Percentiles rank a stretch among this genome's conserved stretches.
These are phyloP conservation scores for Cyberlindnera samutprakarnensis DNA, from an alignment of 805 yeast genomes.

Conservation along the genomic window DNA sequence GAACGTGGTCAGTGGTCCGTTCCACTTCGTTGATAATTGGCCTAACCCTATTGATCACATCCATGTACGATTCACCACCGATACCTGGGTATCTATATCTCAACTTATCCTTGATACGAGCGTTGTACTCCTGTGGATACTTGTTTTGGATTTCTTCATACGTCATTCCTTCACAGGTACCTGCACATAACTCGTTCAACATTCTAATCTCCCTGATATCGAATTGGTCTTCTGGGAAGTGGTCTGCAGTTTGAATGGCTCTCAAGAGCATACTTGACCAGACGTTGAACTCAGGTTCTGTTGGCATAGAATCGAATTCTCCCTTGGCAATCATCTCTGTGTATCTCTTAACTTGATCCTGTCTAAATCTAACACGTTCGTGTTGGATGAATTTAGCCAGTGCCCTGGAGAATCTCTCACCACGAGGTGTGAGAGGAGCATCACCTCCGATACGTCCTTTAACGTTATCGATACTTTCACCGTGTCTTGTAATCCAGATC, in stretches of 20 bases:
- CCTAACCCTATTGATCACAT: constrained; percentile 82
- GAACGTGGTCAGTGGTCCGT: constrained; percentile 78
- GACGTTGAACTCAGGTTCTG: constrained; percentile 75
- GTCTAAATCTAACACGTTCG: constrained; percentile 64
- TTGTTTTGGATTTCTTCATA: constrained; percentile 72
- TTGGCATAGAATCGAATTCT: constrained; percentile 33
- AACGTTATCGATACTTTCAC: constrained; percentile 84
- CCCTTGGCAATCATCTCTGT: constrained; percentile 27
- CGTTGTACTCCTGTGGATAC: constrained; percentile 72
- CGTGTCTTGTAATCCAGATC: constrained; percentile 93
- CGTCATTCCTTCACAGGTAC: constrained; percentile 88
- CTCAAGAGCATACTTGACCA: constrained; percentile 89
- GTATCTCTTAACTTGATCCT: constrained; percentile 48
- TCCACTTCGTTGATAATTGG: constrained; percentile 92
- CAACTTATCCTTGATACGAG: constrained; percentile 71
- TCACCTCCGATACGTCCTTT: constrained; percentile 90
- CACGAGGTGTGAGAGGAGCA: constrained; percentile 72
- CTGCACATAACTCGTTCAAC: constrained; percentile 92
- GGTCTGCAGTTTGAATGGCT: constrained; percentile 68
- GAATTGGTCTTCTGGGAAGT: constrained; percentile 66
- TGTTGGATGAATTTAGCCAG: constrained; percentile 65
- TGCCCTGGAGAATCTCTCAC: constrained; percentile 65
- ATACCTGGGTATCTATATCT: constrained; percentile 92
- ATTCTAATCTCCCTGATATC: constrained; percentile 84
- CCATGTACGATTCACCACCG: constrained; percentile 94